A percentile compares a stretch with the other conserved stretches of the same genome.
These are phyloP conservation scores for Pisolithus thermaeus DNA, from an alignment of 1,284 basidiomycete genomes.

Conservation along the genomic window DNA sequence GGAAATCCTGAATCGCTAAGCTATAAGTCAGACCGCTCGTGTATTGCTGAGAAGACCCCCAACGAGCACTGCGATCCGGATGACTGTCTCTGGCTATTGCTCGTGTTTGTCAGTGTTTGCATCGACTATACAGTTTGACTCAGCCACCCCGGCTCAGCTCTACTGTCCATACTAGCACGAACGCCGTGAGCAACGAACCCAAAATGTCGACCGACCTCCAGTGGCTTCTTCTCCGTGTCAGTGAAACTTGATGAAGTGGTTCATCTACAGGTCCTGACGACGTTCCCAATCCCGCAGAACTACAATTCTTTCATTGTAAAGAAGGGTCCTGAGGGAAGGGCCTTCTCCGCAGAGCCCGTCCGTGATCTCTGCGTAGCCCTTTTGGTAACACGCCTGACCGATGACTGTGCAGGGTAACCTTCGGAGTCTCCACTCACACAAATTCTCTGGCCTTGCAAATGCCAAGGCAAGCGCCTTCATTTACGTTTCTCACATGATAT, in stretches of 20 bases:
- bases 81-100: too few relatives aligned
- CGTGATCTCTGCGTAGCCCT: conserved; percentile 26
- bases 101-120: conserved; percentile 23
- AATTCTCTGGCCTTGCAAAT: conserved; percentile 86
- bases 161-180: conserved; percentile 7
- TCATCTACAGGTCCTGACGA: background rate
- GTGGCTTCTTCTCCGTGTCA: conserved; percentile 85
- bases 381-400: background rate
- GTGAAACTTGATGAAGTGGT: conserved; percentile 24
- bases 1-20: too few relatives aligned
- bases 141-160: conserved; percentile 31
- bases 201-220: conserved; percentile 80
- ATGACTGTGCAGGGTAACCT: conserved; percentile 66
- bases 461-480: conserved; percentile 49
- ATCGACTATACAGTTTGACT: conserved; percentile 25
- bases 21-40: too few relatives aligned
- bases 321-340: conserved; percentile 60
- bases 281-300: conserved; percentile 40
- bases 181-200: conserved; percentile 19
- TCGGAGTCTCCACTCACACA: conserved; percentile 80
- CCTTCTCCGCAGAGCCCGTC: conserved; percentile 83
- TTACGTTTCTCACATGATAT: background rate
- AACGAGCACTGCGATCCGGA: too few relatives aligned
- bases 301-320: conserved; percentile 84
- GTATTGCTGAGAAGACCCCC: too few relatives aligned